Percentiles rank a stretch among this genome's conserved stretches.
phyloP scores from a whole-genome alignment of 2,329 filamentous ascomycete species.

The Tothia fuscella region DNA sequence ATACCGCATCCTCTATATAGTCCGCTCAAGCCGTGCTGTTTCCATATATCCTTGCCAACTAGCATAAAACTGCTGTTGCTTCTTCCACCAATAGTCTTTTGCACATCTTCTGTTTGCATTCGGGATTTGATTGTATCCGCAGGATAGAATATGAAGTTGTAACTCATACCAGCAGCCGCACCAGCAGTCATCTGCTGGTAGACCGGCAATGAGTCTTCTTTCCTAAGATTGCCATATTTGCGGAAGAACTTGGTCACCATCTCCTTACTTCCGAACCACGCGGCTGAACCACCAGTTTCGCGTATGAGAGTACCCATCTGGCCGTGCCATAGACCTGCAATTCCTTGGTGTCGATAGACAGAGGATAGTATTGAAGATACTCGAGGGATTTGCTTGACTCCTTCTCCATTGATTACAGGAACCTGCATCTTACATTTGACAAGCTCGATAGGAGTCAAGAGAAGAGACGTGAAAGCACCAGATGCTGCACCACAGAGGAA shows the following conservation, averaged over 20 bases:
- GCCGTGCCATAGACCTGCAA: conserved; percentile 87
- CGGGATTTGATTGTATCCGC: conserved; percentile 95
- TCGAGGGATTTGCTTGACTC: conserved; percentile 39
- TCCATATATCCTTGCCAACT: conserved; percentile 66
- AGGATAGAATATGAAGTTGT: conserved; percentile 96
- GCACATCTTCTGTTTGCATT: conserved; percentile 80
- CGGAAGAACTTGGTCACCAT: conserved; percentile 57
- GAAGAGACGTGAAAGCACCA: conserved; percentile 77
- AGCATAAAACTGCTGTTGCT: conserved; percentile 51
- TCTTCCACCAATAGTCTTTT: conserved; percentile 37
- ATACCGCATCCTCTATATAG: conserved; percentile 93
- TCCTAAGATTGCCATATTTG: conserved; percentile 34
- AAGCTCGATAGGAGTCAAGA: conserved; percentile 89
- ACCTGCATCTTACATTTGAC: conserved; percentile 99
- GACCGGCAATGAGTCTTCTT: conserved; percentile 51
- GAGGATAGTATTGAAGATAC: conserved; percentile 63
- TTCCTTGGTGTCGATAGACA: conserved; percentile 70
- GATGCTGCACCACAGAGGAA: conserved; percentile 74
- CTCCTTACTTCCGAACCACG: conserved; percentile 69
- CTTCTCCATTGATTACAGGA: conserved; percentile 31
- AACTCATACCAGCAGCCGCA: conserved; percentile 78
- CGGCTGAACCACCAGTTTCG: conserved; percentile 83
- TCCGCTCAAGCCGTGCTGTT: conserved; percentile 66
- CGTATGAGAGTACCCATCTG: conserved; percentile 88
- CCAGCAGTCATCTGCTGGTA: conserved; percentile 83